phyloP scores from a whole-genome alignment of 2,329 filamentous ascomycete species.

The Calonectria pseudoreteaudii region DNA sequence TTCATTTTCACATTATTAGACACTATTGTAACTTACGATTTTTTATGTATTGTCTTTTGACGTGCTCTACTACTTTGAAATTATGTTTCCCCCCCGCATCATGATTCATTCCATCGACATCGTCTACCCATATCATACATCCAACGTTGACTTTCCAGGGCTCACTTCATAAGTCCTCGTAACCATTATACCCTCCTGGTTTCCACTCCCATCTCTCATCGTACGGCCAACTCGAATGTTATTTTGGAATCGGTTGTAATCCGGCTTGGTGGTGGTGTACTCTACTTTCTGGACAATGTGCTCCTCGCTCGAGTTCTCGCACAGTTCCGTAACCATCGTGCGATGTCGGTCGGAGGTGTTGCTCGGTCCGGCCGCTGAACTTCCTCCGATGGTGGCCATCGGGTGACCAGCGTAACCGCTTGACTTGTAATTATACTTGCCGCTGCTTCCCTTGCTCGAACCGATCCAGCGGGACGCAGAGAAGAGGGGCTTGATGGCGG shows the following conservation, averaged over 20 bases:
- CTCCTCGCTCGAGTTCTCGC: constrained; percentile 48
- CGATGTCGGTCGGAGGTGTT: constrained; percentile 29
- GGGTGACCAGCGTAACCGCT: constrained; percentile 41
- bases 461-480: constrained; percentile 47
- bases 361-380: constrained; percentile 25
- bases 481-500: constrained; percentile 55
- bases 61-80: not conserved
- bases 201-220: constrained; percentile 29
- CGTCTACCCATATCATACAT: constrained; percentile 28
- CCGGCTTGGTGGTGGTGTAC: constrained; percentile 23
- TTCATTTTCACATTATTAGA: not conserved
- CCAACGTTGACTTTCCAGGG: constrained; percentile 39
- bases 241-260: constrained; percentile 35
- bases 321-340: constrained; percentile 40
- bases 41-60: not conserved
- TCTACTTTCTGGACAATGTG: constrained; percentile 42
- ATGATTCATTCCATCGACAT: not conserved
- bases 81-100: not conserved
- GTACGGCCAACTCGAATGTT: constrained; percentile 38
- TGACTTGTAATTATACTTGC: constrained; percentile 38
- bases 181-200: constrained; percentile 39
- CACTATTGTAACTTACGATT: not conserved
- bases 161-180: constrained; percentile 40
- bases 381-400: constrained; percentile 41
- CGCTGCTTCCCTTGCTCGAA: constrained; percentile 47